These are phyloP conservation scores for Santalum album DNA, from an alignment of 164 flowering plant genomes.

Conservation along the genomic window DNA sequence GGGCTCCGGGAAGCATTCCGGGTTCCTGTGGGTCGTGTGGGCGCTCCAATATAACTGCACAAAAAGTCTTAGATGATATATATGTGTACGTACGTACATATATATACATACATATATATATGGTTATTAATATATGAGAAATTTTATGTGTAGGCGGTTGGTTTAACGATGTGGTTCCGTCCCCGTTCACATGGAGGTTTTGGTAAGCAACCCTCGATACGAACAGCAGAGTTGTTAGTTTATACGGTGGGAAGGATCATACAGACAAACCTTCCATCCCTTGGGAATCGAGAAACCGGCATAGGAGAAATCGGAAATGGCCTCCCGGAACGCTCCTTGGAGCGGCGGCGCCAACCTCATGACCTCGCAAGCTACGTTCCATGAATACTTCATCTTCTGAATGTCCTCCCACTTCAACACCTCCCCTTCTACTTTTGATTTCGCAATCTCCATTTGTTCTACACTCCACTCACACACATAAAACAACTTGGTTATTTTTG, in stretches of 20 bases:
- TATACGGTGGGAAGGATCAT: too few species aligned
- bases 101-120: too few species aligned
- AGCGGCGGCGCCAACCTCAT: slow-evolving; percentile 42
- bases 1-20: slow-evolving; percentile 36
- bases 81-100: too few species aligned
- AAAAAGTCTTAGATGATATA: too few species aligned
- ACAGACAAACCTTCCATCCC: slow-evolving; percentile 53
- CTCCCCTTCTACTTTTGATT: slow-evolving; percentile 27
- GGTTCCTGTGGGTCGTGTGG: slow-evolving; percentile 31
- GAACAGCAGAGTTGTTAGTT: too few species aligned
- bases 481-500: too few species aligned
- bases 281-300: slow-evolving; percentile 45
- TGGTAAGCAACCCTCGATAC: too few species aligned
- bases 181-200: too few species aligned
- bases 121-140: too few species aligned
- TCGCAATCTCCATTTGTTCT: slow-evolving; percentile 45
- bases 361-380: slow-evolving; percentile 48
- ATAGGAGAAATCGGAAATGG: slow-evolving; percentile 32
- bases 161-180: too few species aligned
- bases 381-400: slow-evolving; percentile 45
- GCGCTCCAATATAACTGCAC: slow-evolving; percentile 48
- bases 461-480: background rate
- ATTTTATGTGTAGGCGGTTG: too few species aligned
- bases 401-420: slow-evolving; percentile 39
- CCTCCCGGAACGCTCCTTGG: slow-evolving; percentile 44